Conservation (phyloP, 2,329 filamentous ascomycete species). For the Scedosporium aurantiacum region DNA sequence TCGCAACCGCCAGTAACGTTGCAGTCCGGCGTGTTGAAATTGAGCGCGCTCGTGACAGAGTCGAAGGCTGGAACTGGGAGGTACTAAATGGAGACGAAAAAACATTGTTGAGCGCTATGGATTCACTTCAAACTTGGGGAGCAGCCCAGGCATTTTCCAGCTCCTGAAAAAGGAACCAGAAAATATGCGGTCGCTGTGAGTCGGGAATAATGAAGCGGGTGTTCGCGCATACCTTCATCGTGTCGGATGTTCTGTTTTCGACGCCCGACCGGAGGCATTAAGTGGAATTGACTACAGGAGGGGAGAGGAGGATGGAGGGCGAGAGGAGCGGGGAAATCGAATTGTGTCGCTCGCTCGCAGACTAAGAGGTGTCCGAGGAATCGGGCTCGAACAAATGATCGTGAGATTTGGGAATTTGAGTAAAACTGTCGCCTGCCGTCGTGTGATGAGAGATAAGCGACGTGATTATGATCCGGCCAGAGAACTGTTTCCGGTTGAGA, state of each 20-base stretch:
- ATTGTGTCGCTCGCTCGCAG: not conserved
- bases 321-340: not conserved
- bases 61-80: conserved; percentile 86
- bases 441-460: not conserved
- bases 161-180: too few species aligned
- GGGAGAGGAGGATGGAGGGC: not conserved
- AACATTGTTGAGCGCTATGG: not conserved
- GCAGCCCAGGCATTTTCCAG: not conserved
- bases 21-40: conserved; percentile 89
- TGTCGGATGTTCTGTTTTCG: conserved; percentile 9
- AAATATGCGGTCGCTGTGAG: not conserved
- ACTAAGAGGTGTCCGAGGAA: not conserved
- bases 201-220: conserved; percentile 5
- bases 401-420: not conserved
- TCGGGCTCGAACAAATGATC: not conserved
- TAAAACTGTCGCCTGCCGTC: not conserved
- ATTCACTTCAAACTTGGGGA: not conserved
- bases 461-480: not conserved
- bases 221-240: conserved; percentile 12
- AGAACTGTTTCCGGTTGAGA: not conserved
- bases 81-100: conserved; percentile 48
- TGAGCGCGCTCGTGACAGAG: conserved; percentile 81
- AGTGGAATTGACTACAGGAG: not conserved
- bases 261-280: conserved; percentile 4
- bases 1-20: conserved; percentile 91